Evolutionary conservation across 495 filamentous ascomycete species (phyloP), one percentile per base, ranked within the genome.

Genomic region (Penicillium antarcticum): DNA sequence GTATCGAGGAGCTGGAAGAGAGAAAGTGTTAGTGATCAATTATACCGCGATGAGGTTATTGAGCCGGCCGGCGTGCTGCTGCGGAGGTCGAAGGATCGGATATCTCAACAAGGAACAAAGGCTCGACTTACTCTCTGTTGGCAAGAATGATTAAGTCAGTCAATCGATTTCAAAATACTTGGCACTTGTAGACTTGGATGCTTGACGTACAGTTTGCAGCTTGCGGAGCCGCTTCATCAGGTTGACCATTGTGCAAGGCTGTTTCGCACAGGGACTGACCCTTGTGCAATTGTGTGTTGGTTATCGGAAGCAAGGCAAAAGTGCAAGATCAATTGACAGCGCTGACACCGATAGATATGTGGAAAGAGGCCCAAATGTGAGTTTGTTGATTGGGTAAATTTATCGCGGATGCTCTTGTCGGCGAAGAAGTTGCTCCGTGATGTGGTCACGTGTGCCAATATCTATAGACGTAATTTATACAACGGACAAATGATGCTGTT

Each of bases 141-240:
- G 26, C 6, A 40, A 26, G 31, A 42, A 58, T 42, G 38, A 48
- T 14, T 4, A 19, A 17, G 35, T 52, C 48, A 55, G 39, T 46
- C 16, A 35, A 23, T 45, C 19, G 42, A 43, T 24, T 17, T 51
- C 29, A 14, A 26, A 16, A 55, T 51, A 49, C 35, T 32, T 42
- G 2, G 8, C 16, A 17, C 38, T 10, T 35, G 16, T 34, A 52
- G 18, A 17, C 7, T 24, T 31, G 13, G n/a, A 17, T 39, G 34
- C 40, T 42, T 53, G 46, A 81, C 87, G 75, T 79, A 95, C 90
- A 65, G 79, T 74, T 71, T 80, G 82, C 69, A 96, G 73, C 73
- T 83, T 86, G 64, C 84, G 77, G 83, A 91, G 87, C 45, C 92
- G 89, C 68, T 80, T 82, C 65, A 84, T 72, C 58, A 92, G 67